phyloP scores from a whole-genome alignment of 202 grass and related monocot species.

The Eragrostis tef region DNA sequence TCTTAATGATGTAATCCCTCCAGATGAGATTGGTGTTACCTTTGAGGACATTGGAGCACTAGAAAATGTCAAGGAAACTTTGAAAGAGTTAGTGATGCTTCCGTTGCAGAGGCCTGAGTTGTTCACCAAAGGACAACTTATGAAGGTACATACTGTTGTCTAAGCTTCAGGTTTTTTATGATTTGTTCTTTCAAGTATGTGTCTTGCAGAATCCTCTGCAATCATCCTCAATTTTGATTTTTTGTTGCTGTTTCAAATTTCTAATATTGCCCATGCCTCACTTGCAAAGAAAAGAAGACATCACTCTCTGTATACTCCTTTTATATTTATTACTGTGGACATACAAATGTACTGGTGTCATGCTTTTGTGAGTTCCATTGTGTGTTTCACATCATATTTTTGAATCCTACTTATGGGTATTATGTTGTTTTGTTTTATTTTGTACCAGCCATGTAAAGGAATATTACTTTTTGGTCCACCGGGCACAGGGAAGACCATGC shows the following conservation, averaged over 20 bases:
- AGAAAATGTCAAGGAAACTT: slow-evolving; percentile 94
- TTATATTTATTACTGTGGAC: background rate
- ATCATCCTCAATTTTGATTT: background rate
- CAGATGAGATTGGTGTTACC: slow-evolving; percentile 89
- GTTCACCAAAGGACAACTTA: slow-evolving; percentile 92
- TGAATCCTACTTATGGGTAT: slow-evolving; percentile 7
- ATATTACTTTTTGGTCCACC: slow-evolving; percentile 98
- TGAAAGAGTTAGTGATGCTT: slow-evolving; percentile 99
- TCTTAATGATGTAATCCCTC: slow-evolving; percentile 92
- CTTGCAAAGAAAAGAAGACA: slow-evolving; percentile 9
- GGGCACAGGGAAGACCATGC: slow-evolving; percentile 93
- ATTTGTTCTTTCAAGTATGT: slow-evolving; percentile 8
- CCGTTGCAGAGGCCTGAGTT: slow-evolving; percentile 96
- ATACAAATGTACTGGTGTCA: background rate
- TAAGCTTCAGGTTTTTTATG: slow-evolving; percentile 19
- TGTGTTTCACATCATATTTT: background rate
- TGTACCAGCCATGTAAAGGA: slow-evolving; percentile 83
- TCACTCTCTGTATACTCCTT: background rate
- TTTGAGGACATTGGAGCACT: slow-evolving; percentile 95
- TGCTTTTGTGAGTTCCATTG: background rate
- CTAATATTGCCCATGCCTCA: background rate
- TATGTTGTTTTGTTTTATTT: slow-evolving; percentile 32
- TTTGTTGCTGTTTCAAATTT: background rate
- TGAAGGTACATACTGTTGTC: slow-evolving; percentile 65
- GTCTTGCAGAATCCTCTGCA: slow-evolving; percentile 10